A percentile compares a stretch with the other conserved stretches of the same genome.
phyloP scores from a whole-genome alignment of 1,139 yeast genomes.

The Hansenula anomala region DNA sequence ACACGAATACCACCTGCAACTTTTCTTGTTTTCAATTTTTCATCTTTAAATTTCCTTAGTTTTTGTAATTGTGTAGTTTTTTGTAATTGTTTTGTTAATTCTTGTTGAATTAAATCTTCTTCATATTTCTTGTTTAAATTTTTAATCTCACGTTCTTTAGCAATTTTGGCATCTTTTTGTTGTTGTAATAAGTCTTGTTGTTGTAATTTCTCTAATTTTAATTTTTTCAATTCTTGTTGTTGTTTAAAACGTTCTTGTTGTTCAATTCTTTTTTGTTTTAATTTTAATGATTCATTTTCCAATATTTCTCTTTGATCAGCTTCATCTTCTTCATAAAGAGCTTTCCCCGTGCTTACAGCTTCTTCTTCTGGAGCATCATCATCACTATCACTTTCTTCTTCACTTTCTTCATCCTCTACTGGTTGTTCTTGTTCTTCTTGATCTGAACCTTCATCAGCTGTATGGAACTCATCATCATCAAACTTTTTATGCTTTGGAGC shows the following conservation, averaged over 20 bases:
- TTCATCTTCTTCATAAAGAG: constrained; percentile 31
- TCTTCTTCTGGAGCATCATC: constrained; percentile 36
- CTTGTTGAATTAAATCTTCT: constrained; percentile 13
- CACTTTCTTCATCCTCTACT: constrained; percentile 6
- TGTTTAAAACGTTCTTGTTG: constrained; percentile 39
- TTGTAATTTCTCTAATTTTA: constrained; percentile 31
- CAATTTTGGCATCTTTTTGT: constrained; percentile 18
- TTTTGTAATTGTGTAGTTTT: constrained; percentile 11
- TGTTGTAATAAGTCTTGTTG: constrained; percentile 24
- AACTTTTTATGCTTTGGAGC: constrained; percentile 20
- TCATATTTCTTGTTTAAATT: constrained; percentile 9
- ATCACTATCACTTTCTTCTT: constrained; percentile 20
- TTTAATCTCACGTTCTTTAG: constrained; percentile 17
- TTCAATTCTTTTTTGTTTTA: constrained; percentile 47
- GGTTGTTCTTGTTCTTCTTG: constrained; percentile 4
- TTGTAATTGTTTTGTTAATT: constrained; percentile 11
- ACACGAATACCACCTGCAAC: constrained; percentile 11
- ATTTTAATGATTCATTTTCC: constrained; percentile 31
- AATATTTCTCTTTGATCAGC: constrained; percentile 31
- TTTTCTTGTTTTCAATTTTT: constrained; percentile 11
- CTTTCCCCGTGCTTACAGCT: constrained; percentile 23
- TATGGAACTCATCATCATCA: constrained; percentile 18
- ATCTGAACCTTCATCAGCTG: constrained; percentile 15
- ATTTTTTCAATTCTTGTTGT: constrained; percentile 35
- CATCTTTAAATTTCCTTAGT: constrained; percentile 10